A percentile compares a stretch with the other conserved stretches of the same genome.
Evolutionary conservation across 768 basidiomycete species (phyloP).

Genomic region (Naganishia onofrii): DNA sequence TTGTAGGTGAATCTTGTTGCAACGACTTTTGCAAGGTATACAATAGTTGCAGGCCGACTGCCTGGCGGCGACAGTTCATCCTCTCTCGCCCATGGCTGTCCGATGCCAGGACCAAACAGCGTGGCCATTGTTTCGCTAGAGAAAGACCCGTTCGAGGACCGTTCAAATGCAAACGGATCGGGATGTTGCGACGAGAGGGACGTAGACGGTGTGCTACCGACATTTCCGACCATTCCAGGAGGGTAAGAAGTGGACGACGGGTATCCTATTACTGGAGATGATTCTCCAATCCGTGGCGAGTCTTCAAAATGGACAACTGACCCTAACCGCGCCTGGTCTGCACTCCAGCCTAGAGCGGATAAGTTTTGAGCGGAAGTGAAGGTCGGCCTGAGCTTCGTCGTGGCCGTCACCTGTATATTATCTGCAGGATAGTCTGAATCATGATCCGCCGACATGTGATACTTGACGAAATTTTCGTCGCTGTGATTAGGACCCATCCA

Average conservation of each 20-base stretch:
- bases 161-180: conserved; percentile 13
- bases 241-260: background rate
- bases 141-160: conserved; percentile 2
- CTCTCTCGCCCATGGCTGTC: background rate
- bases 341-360: background rate
- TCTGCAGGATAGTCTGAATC: background rate
- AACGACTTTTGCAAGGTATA: background rate
- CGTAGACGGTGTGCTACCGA: background rate
- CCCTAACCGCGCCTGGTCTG: background rate
- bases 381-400: background rate
- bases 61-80: background rate
- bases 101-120: conserved; percentile 8
- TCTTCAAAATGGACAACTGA: conserved; percentile 18
- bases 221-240: background rate
- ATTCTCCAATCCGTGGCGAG: background rate
- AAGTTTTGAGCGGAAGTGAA: background rate
- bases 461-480: conserved; percentile 17
- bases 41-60: background rate
- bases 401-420: background rate
- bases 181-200: background rate
- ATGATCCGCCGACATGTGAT: background rate
- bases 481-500: conserved; percentile 20
- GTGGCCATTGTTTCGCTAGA: conserved; percentile 20
- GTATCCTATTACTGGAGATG: background rate
- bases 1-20: conserved; percentile 14